Base-by-base conservation (phyloP, 2,329 filamentous ascomycete species). In the Alternaria panax region DNA sequence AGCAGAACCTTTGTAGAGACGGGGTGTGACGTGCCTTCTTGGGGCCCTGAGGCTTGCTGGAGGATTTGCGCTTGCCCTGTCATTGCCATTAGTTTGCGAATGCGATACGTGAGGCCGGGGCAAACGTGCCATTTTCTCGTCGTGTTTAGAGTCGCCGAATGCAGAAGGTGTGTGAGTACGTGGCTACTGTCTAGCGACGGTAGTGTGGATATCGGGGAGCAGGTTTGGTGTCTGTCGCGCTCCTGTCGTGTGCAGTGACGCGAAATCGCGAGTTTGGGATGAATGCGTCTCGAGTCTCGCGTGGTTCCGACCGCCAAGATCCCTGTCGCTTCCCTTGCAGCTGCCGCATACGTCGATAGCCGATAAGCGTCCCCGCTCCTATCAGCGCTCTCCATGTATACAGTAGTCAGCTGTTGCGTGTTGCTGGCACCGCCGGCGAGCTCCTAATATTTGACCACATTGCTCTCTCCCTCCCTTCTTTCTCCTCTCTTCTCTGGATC, bases 21-120 rank as follows among this genome's bases (percentile, higher is more conserved):
- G 12, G 54, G 53, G 34, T 32, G 38, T 25, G 47, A 65, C 77
- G 67, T 81, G 92, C 92, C 89, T 89, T 96, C 81, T 92, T 95
- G 25, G 91, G 89, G 64, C 90, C 92, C 77, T 88, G 86, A 16
- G 92, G 92, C 83, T 93, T 93, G 75, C 88, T 86, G 54, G 92
- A 90, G 25, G 91, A 88, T 83, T 96, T 97, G 79, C 94, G 92
- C 85, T 97, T 97, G 64, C 94, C 94, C 94, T 75, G 65, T 57
- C 20, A 46, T 48, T 30, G 28, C 34, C 42, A 59, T 74, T 67
- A 75, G 66, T 60, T 51, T 63, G 64, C 58, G 68, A 61, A 60
- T 63, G 58, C 61, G 61, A 65, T 34, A 12, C 27, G 41, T 36
- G 48, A 42, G 25, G 30, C 57, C 27, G 28, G 28, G 30, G 48